A percentile compares a stretch with the other conserved stretches of the same genome.
These are phyloP conservation scores for Zymoseptoria pseudotritici DNA, from an alignment of 2,329 filamentous ascomycete species.

Conservation along the genomic window DNA sequence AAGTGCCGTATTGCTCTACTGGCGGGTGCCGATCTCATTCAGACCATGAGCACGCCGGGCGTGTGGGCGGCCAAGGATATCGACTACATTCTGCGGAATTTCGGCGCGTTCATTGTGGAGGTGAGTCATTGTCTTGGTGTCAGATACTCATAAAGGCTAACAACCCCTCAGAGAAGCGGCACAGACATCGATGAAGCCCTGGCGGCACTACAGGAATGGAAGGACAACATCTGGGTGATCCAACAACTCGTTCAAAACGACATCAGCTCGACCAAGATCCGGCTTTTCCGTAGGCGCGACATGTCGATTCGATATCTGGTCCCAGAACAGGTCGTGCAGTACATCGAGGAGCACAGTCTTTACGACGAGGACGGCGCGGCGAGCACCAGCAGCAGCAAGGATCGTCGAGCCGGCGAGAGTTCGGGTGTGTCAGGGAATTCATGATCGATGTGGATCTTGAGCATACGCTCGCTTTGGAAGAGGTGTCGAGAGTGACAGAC, in stretches of 20 bases:
- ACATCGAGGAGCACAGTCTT: conserved; percentile 32
- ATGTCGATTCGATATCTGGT: conserved; percentile 76
- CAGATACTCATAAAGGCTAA: conserved; percentile 54
- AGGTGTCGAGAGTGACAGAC: neutral
- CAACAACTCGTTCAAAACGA: conserved; percentile 83
- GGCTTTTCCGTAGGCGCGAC: conserved; percentile 68
- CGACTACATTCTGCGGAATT: conserved; percentile 77
- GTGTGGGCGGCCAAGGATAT: conserved; percentile 82
- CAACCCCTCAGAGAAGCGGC: conserved; percentile 59
- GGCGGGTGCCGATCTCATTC: conserved; percentile 55
- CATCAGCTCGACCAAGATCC: conserved; percentile 74
- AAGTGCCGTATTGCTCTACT: conserved; percentile 70
- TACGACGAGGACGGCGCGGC: conserved; percentile 32
- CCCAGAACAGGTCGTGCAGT: conserved; percentile 63
- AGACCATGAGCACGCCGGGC: conserved; percentile 45
- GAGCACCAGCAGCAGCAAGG: conserved; percentile 22
- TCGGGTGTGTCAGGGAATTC: conserved; percentile 12
- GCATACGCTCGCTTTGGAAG: neutral
- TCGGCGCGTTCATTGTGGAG: conserved; percentile 70
- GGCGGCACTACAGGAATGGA: conserved; percentile 71
- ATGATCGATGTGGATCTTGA: neutral
- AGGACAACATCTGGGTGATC: conserved; percentile 81
- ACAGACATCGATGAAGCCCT: conserved; percentile 85
- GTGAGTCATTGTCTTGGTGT: conserved; percentile 16
- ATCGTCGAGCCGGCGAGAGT: conserved; percentile 26